Evolutionary conservation across 1,284 basidiomycete genomes (phyloP), one percentile per base, ranked within the genome.

Genomic region (Irpex lacteus): DNA sequence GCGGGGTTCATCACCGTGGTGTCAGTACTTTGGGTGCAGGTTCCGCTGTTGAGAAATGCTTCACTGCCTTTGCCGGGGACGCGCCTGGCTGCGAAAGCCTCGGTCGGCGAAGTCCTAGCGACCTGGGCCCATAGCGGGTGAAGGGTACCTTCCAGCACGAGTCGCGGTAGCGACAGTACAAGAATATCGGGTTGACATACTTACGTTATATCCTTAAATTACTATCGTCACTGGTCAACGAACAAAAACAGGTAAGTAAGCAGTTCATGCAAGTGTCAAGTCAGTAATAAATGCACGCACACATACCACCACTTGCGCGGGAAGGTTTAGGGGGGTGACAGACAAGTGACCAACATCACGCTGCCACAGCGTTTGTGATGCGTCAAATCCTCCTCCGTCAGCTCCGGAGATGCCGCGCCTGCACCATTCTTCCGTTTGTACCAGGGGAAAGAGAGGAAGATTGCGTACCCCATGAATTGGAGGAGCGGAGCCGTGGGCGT

Each of bases 271-370:
- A 44, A 44, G 15, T 11, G 11, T 11, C 15, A 15, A 21, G 8
- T n/a, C 18, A 52, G 50, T n/a, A 52, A 52, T 52, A 52, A 44
- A 44, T 44, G 40, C 40, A 44, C 40, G 40, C 50, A 52, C 50
- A 52, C 50, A 52, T 52, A 52, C 50, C 50, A 52, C 50, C 50
- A 52, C 50, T 52, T 18, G 50, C 50, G 50, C 50, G 50, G 50
- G 50, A 52, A 52, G 50, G 19, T 9, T 44, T 2, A 11, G 4
- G 40, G n/a, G 40, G 40, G 50, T 52, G 8, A 52, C 18, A 52
- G 13, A 18, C 13, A 52, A 9, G 19, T 52, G 7, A 18, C 11
- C 50, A 8, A 8, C 50, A 52, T 21, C n/a, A 52, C 50, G 50
- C 19, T 18, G n/a, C 50, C 50, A 7, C 3, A 13, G 15, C 19